These are phyloP conservation scores for Nakaseomyces nivariensis DNA, from an alignment of 1,139 yeast genomes.

Conservation along the genomic window DNA sequence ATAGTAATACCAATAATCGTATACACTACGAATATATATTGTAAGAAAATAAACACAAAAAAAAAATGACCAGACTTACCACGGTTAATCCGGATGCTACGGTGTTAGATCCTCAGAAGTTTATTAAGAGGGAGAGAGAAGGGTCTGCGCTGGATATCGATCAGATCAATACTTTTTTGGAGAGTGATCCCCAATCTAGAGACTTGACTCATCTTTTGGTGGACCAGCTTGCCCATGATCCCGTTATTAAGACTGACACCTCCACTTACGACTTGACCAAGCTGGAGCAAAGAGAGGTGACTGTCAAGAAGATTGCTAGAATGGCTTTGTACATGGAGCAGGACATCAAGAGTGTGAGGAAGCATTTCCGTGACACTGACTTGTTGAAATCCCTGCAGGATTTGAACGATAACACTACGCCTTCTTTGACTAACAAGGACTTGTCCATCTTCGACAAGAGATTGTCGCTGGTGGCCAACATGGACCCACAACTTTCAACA, in stretches of 20 bases:
- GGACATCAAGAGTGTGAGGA: constrained; percentile 29
- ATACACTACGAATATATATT: too few species aligned
- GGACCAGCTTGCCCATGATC: constrained; percentile 45
- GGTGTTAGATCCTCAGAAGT: constrained; percentile 23
- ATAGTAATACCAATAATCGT: too few species aligned
- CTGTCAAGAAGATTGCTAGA: constrained; percentile 42
- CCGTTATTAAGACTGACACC: constrained; percentile 40
- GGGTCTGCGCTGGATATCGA: constrained; percentile 39
- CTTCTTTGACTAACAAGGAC: constrained; percentile 22
- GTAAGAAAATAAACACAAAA: not conserved
- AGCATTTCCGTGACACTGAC: constrained; percentile 18
- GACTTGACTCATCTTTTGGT: constrained; percentile 39
- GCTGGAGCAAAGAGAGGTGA: constrained; percentile 40
- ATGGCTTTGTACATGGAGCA: constrained; percentile 42
- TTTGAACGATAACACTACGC: constrained; percentile 9
- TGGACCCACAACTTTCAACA: constrained; percentile 56
- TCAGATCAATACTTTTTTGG: constrained; percentile 44
- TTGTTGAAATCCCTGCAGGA: constrained; percentile 20
- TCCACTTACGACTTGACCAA: constrained; percentile 46
- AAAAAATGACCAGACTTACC: constrained; percentile 24
- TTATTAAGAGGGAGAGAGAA: constrained; percentile 41
- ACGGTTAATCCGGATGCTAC: constrained; percentile 16
- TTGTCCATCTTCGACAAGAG: constrained; percentile 35
- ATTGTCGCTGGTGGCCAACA: constrained; percentile 34
- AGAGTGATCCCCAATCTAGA: constrained; percentile 43